phyloP scores from a whole-genome alignment of 2,329 filamentous ascomycete genomes.

The Hypoxylon rubiginosum region DNA sequence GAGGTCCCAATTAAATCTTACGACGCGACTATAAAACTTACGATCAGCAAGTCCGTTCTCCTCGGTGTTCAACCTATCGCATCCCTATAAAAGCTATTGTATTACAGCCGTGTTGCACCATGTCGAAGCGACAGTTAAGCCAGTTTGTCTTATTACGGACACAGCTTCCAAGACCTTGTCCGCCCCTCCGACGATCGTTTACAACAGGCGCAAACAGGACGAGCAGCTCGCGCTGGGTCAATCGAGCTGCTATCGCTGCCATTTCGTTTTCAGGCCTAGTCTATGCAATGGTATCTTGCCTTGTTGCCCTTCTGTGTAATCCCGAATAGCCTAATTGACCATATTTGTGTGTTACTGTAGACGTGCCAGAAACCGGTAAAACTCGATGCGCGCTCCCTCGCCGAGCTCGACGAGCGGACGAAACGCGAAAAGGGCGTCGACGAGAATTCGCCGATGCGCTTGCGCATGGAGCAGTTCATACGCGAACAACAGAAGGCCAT shows the following conservation, averaged over 20 bases:
- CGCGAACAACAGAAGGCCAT: constrained; percentile 93
- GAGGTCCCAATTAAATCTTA: constrained; percentile 44
- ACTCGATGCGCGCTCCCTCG: constrained; percentile 78
- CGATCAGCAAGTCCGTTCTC: constrained; percentile 18
- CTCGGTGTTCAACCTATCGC: constrained; percentile 2
- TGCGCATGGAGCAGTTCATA: constrained; percentile 97
- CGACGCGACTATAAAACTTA: constrained; percentile 35
- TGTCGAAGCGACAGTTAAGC: constrained; percentile 46
- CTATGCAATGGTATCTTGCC: constrained; percentile 45
- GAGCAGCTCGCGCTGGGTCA: constrained; percentile 38
- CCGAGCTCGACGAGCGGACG: constrained; percentile 83
- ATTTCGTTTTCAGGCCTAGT: constrained; percentile 42
- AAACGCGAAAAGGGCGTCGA: constrained; percentile 84
- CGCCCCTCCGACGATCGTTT: constrained; percentile 41
- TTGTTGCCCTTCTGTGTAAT: not conserved
- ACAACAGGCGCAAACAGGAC: constrained; percentile 36
- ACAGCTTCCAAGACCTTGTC: constrained; percentile 34
- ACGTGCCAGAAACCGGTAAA: constrained; percentile 58
- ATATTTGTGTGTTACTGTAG: constrained; percentile 49
- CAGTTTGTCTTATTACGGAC: constrained; percentile 43
- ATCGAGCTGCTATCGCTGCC: constrained; percentile 36
- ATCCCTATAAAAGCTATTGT: constrained; percentile 24
- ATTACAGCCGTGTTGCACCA: constrained; percentile 22
- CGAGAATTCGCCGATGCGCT: constrained; percentile 89
- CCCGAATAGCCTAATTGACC: constrained; percentile 41